phyloP scores from a whole-genome alignment of 345 rosid genomes.

The Adansonia digitata region DNA sequence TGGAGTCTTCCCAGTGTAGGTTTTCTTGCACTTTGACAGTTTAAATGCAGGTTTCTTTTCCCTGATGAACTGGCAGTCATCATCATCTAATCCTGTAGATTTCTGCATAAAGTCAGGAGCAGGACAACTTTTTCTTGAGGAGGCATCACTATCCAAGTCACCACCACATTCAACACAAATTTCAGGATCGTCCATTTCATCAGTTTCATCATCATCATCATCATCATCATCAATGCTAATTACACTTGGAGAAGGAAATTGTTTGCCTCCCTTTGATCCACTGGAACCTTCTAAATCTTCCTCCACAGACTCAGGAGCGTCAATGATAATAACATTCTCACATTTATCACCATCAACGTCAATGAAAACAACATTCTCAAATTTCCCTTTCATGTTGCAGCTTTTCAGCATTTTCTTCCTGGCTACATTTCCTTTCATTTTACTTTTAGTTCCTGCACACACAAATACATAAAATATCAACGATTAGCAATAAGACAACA shows the following conservation, averaged over 20 bases:
- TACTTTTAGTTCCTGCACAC: conserved; percentile 2
- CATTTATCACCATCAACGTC: conserved; percentile 54
- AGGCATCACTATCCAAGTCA: conserved; percentile 32
- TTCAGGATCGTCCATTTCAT: conserved; percentile 17
- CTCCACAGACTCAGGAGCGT: conserved; percentile 48
- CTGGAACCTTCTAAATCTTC: conserved; percentile 29
- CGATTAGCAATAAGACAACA: background rate
- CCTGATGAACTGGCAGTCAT: conserved; percentile 37
- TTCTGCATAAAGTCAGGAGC: conserved; percentile 18
- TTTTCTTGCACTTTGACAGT: conserved; percentile 40
- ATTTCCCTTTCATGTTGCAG: conserved; percentile 28
- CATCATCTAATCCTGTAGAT: conserved; percentile 25
- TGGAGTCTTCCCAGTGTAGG: conserved; percentile 20
- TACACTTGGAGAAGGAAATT: conserved; percentile 31
- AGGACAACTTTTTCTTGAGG: conserved; percentile 31
- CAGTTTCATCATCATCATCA: conserved; percentile 48
- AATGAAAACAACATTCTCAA: conserved; percentile 50
- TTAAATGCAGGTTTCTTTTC: conserved; percentile 36
- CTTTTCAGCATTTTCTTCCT: conserved; percentile 37
- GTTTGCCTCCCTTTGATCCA: conserved; percentile 26
- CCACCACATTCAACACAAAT: conserved; percentile 17
- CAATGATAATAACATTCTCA: conserved; percentile 56
- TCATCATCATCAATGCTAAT: conserved; percentile 71
- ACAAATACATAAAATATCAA: background rate
- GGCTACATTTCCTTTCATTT: conserved; percentile 37